Percentiles rank a stretch among this genome's conserved stretches.
These are phyloP conservation scores for Trichoderma atroviride DNA, from an alignment of 2,329 filamentous ascomycete genomes.

Conservation along the genomic window DNA sequence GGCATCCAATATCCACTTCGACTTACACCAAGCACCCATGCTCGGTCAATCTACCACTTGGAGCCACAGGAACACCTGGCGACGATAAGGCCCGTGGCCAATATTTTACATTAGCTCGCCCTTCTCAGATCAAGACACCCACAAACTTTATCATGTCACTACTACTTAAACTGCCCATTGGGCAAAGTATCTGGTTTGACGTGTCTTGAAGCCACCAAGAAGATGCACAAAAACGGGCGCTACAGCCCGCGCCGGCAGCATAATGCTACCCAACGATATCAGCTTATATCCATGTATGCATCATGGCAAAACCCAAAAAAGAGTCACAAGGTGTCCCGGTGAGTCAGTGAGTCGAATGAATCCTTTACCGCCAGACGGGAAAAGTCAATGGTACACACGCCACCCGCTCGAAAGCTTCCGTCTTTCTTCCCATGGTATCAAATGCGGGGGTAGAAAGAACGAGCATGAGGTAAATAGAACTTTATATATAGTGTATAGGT, in stretches of 20 bases:
- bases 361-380: not conserved
- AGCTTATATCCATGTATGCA: not conserved
- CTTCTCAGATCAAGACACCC: not conserved
- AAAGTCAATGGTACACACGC: not conserved
- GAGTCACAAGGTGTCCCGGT: not conserved
- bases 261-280: not conserved
- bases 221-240: not conserved
- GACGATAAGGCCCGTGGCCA: not conserved
- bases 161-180: not conserved
- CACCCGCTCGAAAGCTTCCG: not conserved
- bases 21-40: constrained; percentile 7
- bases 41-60: not conserved
- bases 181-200: not conserved
- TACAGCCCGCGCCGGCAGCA: not conserved
- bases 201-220: not conserved
- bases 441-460: too few species aligned
- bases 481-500: too few species aligned
- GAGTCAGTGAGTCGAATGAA: not conserved
- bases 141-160: not conserved
- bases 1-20: not conserved
- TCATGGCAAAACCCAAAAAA: not conserved
- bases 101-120: not conserved
- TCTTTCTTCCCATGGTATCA: too few species aligned
- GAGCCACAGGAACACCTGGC: not conserved
- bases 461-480: too few species aligned